Percentiles rank a stretch among this genome's conserved stretches.
phyloP scores from a whole-genome alignment of 345 rosid genomes.

The Ailanthus altissimus region DNA sequence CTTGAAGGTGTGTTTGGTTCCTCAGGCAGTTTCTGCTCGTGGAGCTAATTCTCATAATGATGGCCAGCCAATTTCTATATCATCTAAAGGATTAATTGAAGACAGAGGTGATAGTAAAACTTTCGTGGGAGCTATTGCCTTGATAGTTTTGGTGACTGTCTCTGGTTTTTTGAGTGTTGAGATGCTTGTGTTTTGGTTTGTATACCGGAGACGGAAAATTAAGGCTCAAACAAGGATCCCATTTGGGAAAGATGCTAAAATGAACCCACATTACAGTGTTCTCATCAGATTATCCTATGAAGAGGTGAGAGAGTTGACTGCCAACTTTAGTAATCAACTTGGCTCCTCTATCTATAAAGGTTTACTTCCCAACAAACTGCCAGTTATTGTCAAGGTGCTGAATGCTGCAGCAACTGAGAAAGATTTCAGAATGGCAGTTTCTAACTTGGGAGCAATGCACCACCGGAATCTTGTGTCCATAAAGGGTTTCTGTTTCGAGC shows the following conservation, averaged over 20 bases:
- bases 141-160: conserved; percentile 32
- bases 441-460: conserved; percentile 38
- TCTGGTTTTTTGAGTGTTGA: conserved; percentile 26
- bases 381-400: conserved; percentile 31
- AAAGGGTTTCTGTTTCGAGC: conserved; percentile 42
- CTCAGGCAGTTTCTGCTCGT: conserved; percentile 40
- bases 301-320: conserved; percentile 32
- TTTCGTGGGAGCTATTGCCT: conserved; percentile 26
- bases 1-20: conserved; percentile 39
- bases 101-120: conserved; percentile 17
- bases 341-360: conserved; percentile 35
- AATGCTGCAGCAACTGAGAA: conserved; percentile 25
- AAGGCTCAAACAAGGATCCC: conserved; percentile 30
- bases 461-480: conserved; percentile 39
- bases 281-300: conserved; percentile 33
- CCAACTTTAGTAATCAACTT: conserved; percentile 27
- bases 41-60: conserved; percentile 22
- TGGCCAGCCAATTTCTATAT: conserved; percentile 19
- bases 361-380: conserved; percentile 26
- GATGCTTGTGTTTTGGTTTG: conserved; percentile 27
- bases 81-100: conserved; percentile 21
- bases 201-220: conserved; percentile 24
- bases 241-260: conserved; percentile 31
- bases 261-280: conserved; percentile 27
- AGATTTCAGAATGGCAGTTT: conserved; percentile 34